Evolutionary conservation across 108 stramenopile genomes (phyloP).

Genomic region (Nitzschia palea): DNA sequence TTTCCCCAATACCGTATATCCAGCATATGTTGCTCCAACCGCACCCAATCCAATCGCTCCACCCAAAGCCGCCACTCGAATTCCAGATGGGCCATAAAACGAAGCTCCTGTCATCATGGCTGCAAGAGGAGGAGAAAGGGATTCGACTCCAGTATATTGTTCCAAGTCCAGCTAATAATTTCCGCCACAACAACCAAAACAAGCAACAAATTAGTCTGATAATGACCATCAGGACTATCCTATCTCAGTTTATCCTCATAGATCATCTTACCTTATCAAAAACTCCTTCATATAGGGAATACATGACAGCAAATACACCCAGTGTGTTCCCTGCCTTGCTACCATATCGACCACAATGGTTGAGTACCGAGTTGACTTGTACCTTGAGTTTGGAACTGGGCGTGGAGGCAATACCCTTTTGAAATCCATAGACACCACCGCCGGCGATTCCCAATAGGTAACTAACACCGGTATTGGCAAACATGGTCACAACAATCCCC

Average conservation of each 20-base stretch:
- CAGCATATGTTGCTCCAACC: conserved; percentile 77
- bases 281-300: conserved; percentile 75
- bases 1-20: conserved; percentile 62
- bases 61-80: conserved; percentile 76
- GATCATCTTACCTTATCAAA: conserved; percentile 72
- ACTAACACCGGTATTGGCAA: conserved; percentile 79
- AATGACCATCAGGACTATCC: too few species aligned
- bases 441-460: conserved; percentile 71
- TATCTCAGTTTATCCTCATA: too few species aligned
- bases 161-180: conserved; percentile 57
- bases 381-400: conserved; percentile 76
- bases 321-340: conserved; percentile 74
- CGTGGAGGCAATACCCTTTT: conserved; percentile 68
- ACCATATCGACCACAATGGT: conserved; percentile 83
- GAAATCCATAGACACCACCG: conserved; percentile 82
- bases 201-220: too few species aligned
- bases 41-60: conserved; percentile 76
- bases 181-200: neutral
- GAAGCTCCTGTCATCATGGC: conserved; percentile 77
- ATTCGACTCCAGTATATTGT: conserved; percentile 57
- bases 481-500: conserved; percentile 79
- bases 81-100: conserved; percentile 78
- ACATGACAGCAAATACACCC: conserved; percentile 78
- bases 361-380: conserved; percentile 81
- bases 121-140: conserved; percentile 56